Percentiles rank a stretch among this genome's conserved stretches.
Conservation (phyloP, 352 stramenopile genomes). For the Pythium guiyangense region DNA sequence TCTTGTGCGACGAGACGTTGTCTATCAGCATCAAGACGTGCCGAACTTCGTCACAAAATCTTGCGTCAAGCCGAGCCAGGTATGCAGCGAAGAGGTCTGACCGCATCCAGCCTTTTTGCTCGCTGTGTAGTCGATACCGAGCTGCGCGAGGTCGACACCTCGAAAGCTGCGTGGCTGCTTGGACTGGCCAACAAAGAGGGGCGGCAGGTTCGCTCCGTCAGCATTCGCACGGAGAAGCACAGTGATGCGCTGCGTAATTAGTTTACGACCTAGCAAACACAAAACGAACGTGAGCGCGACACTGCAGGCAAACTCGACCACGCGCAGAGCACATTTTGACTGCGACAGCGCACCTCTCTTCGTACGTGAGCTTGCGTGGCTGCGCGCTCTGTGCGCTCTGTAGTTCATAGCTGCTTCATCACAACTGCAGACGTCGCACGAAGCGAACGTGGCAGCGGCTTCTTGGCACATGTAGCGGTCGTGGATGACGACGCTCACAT, state of each 20-base stretch:
- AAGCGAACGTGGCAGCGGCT: neutral
- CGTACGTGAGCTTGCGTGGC: neutral
- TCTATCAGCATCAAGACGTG: neutral
- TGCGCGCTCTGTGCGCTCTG: neutral
- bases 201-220: neutral
- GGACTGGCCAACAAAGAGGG: neutral
- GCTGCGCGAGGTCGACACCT: neutral
- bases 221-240: neutral
- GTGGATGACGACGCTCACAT: neutral
- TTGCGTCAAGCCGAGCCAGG: neutral
- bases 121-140: neutral
- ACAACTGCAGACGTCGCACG: neutral
- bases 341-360: neutral
- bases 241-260: neutral
- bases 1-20: slow-evolving; percentile 5
- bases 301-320: neutral
- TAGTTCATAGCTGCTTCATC: slow-evolving; percentile 3
- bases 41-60: neutral
- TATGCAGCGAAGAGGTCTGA: neutral
- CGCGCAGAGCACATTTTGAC: neutral
- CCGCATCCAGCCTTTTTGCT: slow-evolving; percentile 1
- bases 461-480: neutral
- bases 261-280: neutral
- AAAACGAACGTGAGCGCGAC: neutral
- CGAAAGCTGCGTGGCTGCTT: neutral